Evolutionary conservation across 306 rosid genomes (phyloP).

Genomic region (Prunus salicina): DNA sequence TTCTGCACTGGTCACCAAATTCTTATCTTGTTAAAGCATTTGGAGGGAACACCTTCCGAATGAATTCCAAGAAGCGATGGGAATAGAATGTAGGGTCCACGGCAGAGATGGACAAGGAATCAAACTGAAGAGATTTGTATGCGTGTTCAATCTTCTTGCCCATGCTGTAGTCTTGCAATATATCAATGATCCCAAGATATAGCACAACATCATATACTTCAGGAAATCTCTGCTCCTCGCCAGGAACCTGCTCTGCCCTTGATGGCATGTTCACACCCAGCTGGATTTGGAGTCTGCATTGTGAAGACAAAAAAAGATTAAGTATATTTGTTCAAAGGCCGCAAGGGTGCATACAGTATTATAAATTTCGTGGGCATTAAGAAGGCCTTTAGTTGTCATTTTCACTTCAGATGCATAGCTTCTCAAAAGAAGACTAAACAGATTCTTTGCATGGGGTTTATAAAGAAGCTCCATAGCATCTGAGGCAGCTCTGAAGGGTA

Average conservation of each 20-base stretch:
- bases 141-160: conserved; percentile 89
- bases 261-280: conserved; percentile 99
- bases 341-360: not conserved
- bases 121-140: conserved; percentile 82
- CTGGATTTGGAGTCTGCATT: conserved; percentile 88
- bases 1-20: conserved; percentile 11
- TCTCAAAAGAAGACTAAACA: not conserved
- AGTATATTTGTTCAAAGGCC: not conserved
- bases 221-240: conserved; percentile 61
- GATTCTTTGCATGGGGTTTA: not conserved
- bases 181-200: conserved; percentile 91
- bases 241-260: conserved; percentile 87
- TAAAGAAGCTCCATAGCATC: not conserved
- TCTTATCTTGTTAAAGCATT: conserved; percentile 39
- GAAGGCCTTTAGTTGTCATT: no score
- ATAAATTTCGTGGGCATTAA: not conserved
- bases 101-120: conserved; percentile 84
- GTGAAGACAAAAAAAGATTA: not conserved
- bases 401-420: not conserved
- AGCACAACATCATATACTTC: conserved; percentile 89
- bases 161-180: conserved; percentile 91
- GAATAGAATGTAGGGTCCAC: conserved; percentile 95
- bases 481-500: not conserved
- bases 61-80: conserved; percentile 83
- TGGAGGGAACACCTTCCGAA: conserved; percentile 78